Percentiles rank a stretch among this genome's conserved stretches.
phyloP scores from a whole-genome alignment of 768 basidiomycete genomes.

The Mycena vulgaris region DNA sequence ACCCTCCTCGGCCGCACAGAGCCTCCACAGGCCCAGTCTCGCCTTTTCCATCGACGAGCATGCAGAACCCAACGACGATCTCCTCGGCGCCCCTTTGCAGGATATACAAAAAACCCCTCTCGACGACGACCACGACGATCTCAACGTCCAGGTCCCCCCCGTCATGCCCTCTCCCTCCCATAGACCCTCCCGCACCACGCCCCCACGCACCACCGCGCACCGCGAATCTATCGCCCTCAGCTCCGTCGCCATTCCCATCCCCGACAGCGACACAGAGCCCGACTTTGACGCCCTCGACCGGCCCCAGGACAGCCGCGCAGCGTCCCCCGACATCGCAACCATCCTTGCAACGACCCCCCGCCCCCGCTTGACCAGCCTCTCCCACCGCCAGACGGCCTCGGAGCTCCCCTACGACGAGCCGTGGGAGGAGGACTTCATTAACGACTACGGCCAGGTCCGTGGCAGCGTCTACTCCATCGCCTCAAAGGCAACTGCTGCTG shows the following conservation, averaged over 20 bases:
- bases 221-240: slow-evolving; percentile 36
- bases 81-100: slow-evolving; percentile 34
- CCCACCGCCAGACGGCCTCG: not conserved
- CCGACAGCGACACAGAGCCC: slow-evolving; percentile 34
- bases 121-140: slow-evolving; percentile 23
- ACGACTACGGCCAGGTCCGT: slow-evolving; percentile 43
- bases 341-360: slow-evolving; percentile 58
- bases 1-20: slow-evolving; percentile 38
- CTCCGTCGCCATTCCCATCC: slow-evolving; percentile 29
- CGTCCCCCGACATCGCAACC: slow-evolving; percentile 56
- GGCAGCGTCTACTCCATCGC: slow-evolving; percentile 14
- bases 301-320: slow-evolving; percentile 24
- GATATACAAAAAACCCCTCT: slow-evolving; percentile 31
- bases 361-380: slow-evolving; percentile 40
- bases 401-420: slow-evolving; percentile 17
- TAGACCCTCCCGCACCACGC: not conserved
- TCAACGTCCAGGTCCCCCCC: slow-evolving; percentile 6
- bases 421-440: slow-evolving; percentile 43
- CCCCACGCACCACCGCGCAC: slow-evolving; percentile 8
- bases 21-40: slow-evolving; percentile 42
- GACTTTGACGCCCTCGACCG: slow-evolving; percentile 36
- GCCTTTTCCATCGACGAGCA: slow-evolving; percentile 48
- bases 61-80: slow-evolving; percentile 30
- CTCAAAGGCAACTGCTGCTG: slow-evolving; percentile 12
- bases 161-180: slow-evolving; percentile 17